These are phyloP conservation scores for Pythium sukuiense DNA, from an alignment of 352 stramenopile genomes.

Conservation along the genomic window DNA sequence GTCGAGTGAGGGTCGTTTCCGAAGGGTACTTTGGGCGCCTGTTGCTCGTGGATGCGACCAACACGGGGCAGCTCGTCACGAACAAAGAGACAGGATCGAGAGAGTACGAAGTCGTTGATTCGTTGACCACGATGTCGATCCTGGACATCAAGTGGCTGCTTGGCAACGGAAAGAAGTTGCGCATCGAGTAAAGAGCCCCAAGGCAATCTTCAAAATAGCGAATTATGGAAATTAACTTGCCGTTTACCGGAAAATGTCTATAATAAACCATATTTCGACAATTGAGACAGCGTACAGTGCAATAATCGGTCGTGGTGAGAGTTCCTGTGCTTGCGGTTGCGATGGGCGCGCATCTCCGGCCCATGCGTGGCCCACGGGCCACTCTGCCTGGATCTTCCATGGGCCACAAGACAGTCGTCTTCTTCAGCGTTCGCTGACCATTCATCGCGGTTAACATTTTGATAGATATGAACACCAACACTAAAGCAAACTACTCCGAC, in stretches of 20 bases:
- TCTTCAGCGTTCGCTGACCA: neutral
- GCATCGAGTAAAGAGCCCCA: neutral
- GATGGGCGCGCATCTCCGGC: neutral
- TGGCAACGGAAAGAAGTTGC: conserved; percentile 20
- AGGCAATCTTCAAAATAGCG: neutral
- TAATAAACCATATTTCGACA: conserved; percentile 2
- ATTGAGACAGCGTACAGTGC: conserved; percentile 10
- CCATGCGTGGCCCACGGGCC: neutral
- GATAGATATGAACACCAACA: conserved; percentile 4
- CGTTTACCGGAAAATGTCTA: neutral
- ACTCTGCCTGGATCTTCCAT: neutral
- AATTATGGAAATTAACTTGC: neutral
- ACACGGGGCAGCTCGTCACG: conserved; percentile 36
- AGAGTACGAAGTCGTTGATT: conserved; percentile 40
- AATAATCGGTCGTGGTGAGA: too few species aligned
- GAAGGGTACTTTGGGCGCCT: conserved; percentile 35
- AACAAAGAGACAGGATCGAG: conserved; percentile 28
- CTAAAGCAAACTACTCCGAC: neutral
- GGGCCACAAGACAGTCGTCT: neutral
- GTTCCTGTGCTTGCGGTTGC: too few species aligned
- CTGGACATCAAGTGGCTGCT: conserved; percentile 58
- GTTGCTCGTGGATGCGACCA: conserved; percentile 37
- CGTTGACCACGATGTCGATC: conserved; percentile 44
- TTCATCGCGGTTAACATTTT: neutral
- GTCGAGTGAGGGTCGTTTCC: conserved; percentile 33